Conservation (phyloP, 495 filamentous ascomycete species). For the Jackrogersella minutella region DNA sequence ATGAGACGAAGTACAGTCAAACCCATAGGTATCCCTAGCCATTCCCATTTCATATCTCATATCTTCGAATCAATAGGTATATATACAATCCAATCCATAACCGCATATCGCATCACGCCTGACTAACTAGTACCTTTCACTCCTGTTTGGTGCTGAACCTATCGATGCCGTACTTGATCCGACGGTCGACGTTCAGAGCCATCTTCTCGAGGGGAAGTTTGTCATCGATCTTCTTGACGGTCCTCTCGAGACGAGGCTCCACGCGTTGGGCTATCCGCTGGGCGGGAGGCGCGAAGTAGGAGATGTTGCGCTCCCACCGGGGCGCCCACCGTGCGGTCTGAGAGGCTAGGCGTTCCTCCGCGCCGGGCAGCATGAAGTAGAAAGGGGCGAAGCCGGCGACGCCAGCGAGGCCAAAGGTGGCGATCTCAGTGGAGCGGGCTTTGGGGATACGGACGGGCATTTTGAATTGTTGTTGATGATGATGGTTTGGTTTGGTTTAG, state of each 20-base stretch:
- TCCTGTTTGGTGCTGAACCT: slow-evolving; percentile 29
- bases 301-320: slow-evolving; percentile 59
- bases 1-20: slow-evolving; percentile 10
- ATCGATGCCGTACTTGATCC: slow-evolving; percentile 53
- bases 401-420: slow-evolving; percentile 55
- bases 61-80: not conserved
- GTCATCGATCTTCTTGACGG: slow-evolving; percentile 52
- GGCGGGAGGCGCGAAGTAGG: slow-evolving; percentile 52
- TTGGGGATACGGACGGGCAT: slow-evolving; percentile 60
- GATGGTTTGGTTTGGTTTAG: not conserved
- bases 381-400: slow-evolving; percentile 55
- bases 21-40: slow-evolving; percentile 9
- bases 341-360: slow-evolving; percentile 51
- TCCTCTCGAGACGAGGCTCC: slow-evolving; percentile 50
- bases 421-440: slow-evolving; percentile 49
- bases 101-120: not conserved
- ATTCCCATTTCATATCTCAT: slow-evolving; percentile 3
- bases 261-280: slow-evolving; percentile 53
- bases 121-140: not conserved
- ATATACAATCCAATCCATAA: not conserved
- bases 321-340: slow-evolving; percentile 59
- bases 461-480: slow-evolving; percentile 32
- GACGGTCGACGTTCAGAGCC: slow-evolving; percentile 50
- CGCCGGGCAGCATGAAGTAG: slow-evolving; percentile 58
- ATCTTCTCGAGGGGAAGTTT: slow-evolving; percentile 55